Percentiles rank a stretch among this genome's conserved stretches.
Conservation (phyloP, 2,329 filamentous ascomycete genomes). For the Trichoderma gracile region DNA sequence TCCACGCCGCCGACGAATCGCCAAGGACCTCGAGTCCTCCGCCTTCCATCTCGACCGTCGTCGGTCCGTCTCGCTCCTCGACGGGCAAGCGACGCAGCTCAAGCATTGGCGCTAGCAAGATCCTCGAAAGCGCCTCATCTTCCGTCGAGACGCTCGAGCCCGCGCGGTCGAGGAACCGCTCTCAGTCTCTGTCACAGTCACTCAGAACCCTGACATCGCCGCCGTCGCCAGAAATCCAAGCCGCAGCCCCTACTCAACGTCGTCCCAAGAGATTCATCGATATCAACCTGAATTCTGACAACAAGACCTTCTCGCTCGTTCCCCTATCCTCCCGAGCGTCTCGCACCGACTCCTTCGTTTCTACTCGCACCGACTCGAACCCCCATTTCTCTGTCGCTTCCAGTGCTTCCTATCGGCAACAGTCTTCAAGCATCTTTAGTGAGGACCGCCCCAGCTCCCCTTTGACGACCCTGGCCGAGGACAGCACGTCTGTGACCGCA, state of each 20-base stretch:
- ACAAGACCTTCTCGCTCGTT: slow-evolving; percentile 60
- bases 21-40: slow-evolving; percentile 4
- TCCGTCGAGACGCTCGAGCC: slow-evolving; percentile 1
- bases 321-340: slow-evolving; percentile 35
- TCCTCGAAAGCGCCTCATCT: neutral
- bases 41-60: neutral
- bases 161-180: slow-evolving; percentile 7
- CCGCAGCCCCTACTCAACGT: slow-evolving; percentile 33
- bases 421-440: slow-evolving; percentile 50
- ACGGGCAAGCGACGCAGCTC: slow-evolving; percentile 9
- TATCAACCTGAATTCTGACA: slow-evolving; percentile 56
- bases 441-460: slow-evolving; percentile 53
- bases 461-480: slow-evolving; percentile 50
- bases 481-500: slow-evolving; percentile 28
- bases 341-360: slow-evolving; percentile 38
- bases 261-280: slow-evolving; percentile 45
- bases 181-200: slow-evolving; percentile 13
- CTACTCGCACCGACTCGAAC: slow-evolving; percentile 30
- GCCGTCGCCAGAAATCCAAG: slow-evolving; percentile 27
- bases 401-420: slow-evolving; percentile 50
- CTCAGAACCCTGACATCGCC: slow-evolving; percentile 25
- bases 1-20: slow-evolving; percentile 13
- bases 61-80: slow-evolving; percentile 1
- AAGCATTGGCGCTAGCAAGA: neutral
- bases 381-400: slow-evolving; percentile 48